Evolutionary conservation across 768 basidiomycete genomes (phyloP), one percentile per base, ranked within the genome.

Genomic region (Boletus sp.): DNA sequence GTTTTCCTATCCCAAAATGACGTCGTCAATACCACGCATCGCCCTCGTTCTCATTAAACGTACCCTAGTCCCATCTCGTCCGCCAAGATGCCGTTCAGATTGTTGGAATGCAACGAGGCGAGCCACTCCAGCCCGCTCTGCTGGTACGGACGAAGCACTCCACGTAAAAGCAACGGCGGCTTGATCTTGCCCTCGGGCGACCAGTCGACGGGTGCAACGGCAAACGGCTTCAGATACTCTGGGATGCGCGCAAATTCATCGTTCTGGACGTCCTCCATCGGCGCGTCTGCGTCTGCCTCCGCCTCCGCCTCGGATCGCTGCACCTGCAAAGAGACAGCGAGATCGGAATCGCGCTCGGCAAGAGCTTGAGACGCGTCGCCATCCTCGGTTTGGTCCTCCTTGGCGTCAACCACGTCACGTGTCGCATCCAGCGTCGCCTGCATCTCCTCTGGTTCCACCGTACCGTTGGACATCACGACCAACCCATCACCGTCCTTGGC

Each of bases 31-130:
- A n/a, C 10, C 20, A 7, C 8, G 1, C 7, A 7, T 28, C 42
- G 14, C 47, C 24, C 24, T 24, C 3, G 10, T 3, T n/a, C 1
- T 18, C 32, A 24, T 44, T 0, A 47, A 28, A 79, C 87, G 41
- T 65, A 95, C 92, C 94, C 94, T 7, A 96, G 73, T 44, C 94
- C 94, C 94, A 97, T 95, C 72, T 96, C 93, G 66, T 96, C 94
- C 2, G 93, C 92, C 41, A 93, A 75, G 48, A 93, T 92, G 1
- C 90, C 90, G 62, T 93, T 92, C 42, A 90, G 64, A 61, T 86
- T 85, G 62, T 92, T 92, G 39, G 78, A 77, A 69, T 95, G 93
- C 54, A 96, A 76, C 66, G 86, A 90, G 6, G 92, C 89, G 42
- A 97, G 84, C 96, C 96, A 98, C 69, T 98, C 94, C 50, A 97